Evolutionary conservation across 1,284 basidiomycete genomes (phyloP).

Genomic region (Rhodotorula sp.): DNA sequence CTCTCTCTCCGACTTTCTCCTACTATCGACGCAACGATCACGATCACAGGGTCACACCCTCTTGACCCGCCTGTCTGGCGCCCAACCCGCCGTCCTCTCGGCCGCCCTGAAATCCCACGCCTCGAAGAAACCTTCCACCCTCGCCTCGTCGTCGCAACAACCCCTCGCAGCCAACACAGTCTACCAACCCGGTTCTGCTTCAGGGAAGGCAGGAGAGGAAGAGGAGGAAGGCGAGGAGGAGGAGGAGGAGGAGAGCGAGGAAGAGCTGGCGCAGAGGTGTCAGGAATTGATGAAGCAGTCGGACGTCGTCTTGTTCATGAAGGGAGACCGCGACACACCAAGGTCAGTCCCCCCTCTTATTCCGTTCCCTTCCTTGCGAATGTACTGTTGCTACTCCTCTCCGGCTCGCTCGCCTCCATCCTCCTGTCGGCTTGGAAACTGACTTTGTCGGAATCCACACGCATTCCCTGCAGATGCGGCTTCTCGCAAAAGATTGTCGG

Average conservation of each 20-base stretch:
- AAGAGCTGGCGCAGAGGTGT: slow-evolving; percentile 65
- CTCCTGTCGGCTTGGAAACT: not conserved
- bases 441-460: not conserved
- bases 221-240: slow-evolving; percentile 58
- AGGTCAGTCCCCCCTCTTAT: slow-evolving; percentile 53
- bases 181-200: slow-evolving; percentile 43
- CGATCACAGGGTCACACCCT: slow-evolving; percentile 74
- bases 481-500: slow-evolving; percentile 70
- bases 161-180: slow-evolving; percentile 24
- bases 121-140: slow-evolving; percentile 38
- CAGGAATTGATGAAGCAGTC: slow-evolving; percentile 62
- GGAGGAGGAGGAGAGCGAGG: slow-evolving; percentile 58
- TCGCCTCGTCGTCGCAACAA: slow-evolving; percentile 46
- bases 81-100: slow-evolving; percentile 70
- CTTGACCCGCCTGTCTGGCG: slow-evolving; percentile 75
- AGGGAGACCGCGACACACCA: slow-evolving; percentile 81
- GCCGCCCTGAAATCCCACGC: slow-evolving; percentile 60
- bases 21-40: not conserved
- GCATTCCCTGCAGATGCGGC: slow-evolving; percentile 57
- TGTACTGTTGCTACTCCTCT: fast-evolving
- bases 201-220: slow-evolving; percentile 45
- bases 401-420: not conserved
- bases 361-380: not conserved
- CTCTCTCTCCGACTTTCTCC: too few relatives aligned
- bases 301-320: slow-evolving; percentile 91